Percentiles rank a stretch among this genome's conserved stretches.
Evolutionary conservation across 2,329 filamentous ascomycete species (phyloP).

Genomic region (Clonostachys chloroleuca): DNA sequence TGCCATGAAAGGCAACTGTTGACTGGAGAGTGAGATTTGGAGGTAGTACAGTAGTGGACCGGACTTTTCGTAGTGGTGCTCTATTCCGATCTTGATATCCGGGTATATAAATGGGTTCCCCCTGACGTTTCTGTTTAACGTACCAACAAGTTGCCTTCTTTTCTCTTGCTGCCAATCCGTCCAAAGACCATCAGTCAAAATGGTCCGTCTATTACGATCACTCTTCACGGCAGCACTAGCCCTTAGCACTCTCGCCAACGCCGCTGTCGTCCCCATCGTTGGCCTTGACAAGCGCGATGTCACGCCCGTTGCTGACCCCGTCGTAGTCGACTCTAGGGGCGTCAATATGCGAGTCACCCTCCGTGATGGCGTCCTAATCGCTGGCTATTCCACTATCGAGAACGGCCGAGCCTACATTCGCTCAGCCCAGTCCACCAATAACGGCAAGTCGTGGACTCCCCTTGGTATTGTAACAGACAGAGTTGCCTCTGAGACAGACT

Average conservation of each 20-base stretch:
- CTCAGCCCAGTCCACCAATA: slow-evolving; percentile 15
- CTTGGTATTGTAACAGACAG: slow-evolving; percentile 12
- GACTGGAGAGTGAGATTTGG: no score
- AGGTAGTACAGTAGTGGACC: no score
- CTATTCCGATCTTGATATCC: no score
- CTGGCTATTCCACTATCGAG: slow-evolving; percentile 17
- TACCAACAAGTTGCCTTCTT: no score
- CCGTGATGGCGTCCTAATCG: slow-evolving; percentile 15
- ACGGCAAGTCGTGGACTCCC: slow-evolving; percentile 16
- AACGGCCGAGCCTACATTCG: slow-evolving; percentile 14
- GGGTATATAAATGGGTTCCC: no score
- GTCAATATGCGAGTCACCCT: slow-evolving; percentile 21
- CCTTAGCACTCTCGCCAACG: not conserved
- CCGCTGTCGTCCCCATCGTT: not conserved
- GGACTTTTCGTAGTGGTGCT: no score
- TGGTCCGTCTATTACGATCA: not conserved
- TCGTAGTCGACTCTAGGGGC: slow-evolving; percentile 14
- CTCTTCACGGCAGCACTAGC: not conserved
- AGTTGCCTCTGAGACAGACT: slow-evolving; percentile 8
- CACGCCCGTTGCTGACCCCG: slow-evolving; percentile 8
- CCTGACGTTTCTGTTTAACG: no score
- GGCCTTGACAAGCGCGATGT: not conserved
- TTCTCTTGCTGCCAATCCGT: no score
- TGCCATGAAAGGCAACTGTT: no score
- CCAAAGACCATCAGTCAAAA: not conserved